Evolutionary conservation across 78 protist genomes (phyloP).

Genomic region (Dictyostelium citrinum): DNA sequence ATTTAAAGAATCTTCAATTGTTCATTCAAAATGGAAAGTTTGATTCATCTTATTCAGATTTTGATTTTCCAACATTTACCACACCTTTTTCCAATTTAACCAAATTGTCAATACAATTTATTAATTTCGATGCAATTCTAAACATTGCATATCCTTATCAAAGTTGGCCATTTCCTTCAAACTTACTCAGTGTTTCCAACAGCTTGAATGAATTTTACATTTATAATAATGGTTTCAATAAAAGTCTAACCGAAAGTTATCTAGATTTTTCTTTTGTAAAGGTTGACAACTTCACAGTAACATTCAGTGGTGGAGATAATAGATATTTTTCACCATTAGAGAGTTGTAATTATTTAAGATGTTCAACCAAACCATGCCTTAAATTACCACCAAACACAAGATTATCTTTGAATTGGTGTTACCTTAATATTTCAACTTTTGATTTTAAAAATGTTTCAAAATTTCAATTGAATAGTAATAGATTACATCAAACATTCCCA

Average conservation of each 20-base stretch:
- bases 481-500: neutral
- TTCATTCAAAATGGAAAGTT: neutral
- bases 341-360: neutral
- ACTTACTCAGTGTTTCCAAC: neutral
- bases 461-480: neutral
- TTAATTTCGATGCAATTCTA: neutral
- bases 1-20: neutral
- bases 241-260: neutral
- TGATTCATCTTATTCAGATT: neutral
- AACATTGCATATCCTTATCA: neutral
- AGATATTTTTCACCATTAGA: neutral
- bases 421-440: neutral
- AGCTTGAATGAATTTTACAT: neutral
- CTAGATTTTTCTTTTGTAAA: neutral
- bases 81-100: neutral
- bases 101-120: neutral
- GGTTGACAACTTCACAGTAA: neutral
- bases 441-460: neutral
- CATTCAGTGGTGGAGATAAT: neutral
- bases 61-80: neutral
- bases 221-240: neutral
- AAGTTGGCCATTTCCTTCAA: neutral
- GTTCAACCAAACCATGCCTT: neutral
- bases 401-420: neutral
- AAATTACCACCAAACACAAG: neutral